phyloP scores from a whole-genome alignment of 306 rosid species.

The Heteromeles arbutifolia region DNA sequence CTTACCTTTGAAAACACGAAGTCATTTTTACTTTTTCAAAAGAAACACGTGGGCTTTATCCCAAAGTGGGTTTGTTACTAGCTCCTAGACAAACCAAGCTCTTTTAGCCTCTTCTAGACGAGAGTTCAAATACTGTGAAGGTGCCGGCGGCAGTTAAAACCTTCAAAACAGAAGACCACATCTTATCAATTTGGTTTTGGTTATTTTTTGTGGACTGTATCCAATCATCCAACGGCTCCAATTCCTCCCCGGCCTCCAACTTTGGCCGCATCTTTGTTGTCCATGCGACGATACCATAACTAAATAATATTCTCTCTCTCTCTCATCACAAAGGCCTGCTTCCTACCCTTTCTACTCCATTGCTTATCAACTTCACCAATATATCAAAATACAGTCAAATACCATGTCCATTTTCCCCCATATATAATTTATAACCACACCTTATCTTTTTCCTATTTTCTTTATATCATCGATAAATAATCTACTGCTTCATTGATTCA shows the following conservation, averaged over 20 bases:
- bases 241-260: neutral
- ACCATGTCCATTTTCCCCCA: neutral
- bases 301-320: too few species aligned
- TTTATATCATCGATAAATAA: neutral
- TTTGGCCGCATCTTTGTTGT: neutral
- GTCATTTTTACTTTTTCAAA: too few species aligned
- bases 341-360: neutral
- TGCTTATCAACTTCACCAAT: neutral
- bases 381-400: conserved; percentile 26
- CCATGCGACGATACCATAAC: neutral
- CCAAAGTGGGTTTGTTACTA: too few species aligned
- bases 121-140: neutral
- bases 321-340: neutral
- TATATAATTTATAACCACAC: neutral
- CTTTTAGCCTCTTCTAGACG: too few species aligned
- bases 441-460: neutral
- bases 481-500: too few species aligned
- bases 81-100: too few species aligned
- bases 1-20: too few species aligned
- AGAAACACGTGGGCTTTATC: too few species aligned
- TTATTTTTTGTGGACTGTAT: conserved; percentile 18
- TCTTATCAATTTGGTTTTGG: neutral
- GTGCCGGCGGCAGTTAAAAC: conserved; percentile 24
- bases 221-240: conserved; percentile 27
- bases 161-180: neutral